Conservation (phyloP, 2,329 filamentous ascomycete species). For the Fusarium setosum region DNA sequence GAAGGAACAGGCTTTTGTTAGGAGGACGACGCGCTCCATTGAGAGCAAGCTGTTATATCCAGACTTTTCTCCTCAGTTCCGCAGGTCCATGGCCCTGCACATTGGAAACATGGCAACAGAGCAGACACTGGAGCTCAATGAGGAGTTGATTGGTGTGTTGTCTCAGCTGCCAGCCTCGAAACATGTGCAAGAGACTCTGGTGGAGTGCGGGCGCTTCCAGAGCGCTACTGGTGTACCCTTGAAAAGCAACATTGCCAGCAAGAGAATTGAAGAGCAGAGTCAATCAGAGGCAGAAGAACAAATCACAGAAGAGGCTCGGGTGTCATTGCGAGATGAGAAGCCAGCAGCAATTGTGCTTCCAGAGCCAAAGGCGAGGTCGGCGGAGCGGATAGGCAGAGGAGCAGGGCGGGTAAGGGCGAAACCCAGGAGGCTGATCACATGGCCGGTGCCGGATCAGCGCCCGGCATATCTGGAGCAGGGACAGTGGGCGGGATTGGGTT, state of each 20-base stretch:
- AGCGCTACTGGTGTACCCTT: background rate
- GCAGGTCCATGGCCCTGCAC: conserved; percentile 44
- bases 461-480: conserved; percentile 24
- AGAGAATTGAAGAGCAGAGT: background rate
- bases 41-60: conserved; percentile 50
- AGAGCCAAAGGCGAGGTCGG: conserved; percentile 4
- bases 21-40: conserved; percentile 45
- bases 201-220: conserved; percentile 25
- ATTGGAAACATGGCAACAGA: conserved; percentile 38
- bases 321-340: conserved; percentile 3
- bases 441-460: conserved; percentile 29
- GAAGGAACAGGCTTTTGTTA: conserved; percentile 46
- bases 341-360: background rate
- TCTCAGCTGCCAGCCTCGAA: conserved; percentile 7
- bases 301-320: background rate
- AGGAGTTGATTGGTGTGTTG: conserved; percentile 32
- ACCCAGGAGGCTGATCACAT: conserved; percentile 27
- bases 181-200: conserved; percentile 7
- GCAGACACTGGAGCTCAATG: conserved; percentile 35
- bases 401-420: conserved; percentile 13
- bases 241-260: background rate
- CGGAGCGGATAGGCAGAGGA: conserved; percentile 17
- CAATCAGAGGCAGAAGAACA: background rate
- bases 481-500: conserved; percentile 9
- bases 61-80: conserved; percentile 43